Evolutionary conservation across 345 rosid genomes (phyloP).

Genomic region (Citrus sp.): DNA sequence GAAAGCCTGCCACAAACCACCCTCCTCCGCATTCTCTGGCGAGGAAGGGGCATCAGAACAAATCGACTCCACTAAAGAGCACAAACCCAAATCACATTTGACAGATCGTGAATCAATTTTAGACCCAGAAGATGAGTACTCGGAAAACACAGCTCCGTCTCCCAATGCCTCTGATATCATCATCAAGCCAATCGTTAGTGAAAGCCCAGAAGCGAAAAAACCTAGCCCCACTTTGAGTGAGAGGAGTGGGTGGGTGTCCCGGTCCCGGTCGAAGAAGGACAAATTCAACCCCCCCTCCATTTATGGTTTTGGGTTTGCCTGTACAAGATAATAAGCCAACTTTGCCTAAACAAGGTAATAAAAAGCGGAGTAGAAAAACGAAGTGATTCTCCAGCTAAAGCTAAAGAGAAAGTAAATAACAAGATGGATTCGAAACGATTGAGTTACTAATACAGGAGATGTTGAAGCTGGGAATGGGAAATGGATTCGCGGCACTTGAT

Average conservation of each 20-base stretch:
- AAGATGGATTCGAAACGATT: not conserved
- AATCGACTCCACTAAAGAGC: slow-evolving; percentile 10
- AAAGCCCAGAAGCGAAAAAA: slow-evolving; percentile 1
- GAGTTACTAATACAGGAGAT: slow-evolving; percentile 16
- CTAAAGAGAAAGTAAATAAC: too few species aligned
- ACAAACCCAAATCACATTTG: not conserved
- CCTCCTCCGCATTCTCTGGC: slow-evolving; percentile 32
- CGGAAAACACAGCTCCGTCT: slow-evolving; percentile 23
- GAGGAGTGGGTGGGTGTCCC: not conserved
- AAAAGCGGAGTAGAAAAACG: too few species aligned
- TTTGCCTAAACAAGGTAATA: too few species aligned
- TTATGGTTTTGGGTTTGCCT: slow-evolving; percentile 1
- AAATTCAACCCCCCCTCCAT: not conserved
- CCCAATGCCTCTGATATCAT: slow-evolving; percentile 22
- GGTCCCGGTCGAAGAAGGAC: slow-evolving; percentile 10
- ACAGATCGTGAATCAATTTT: slow-evolving; percentile 9
- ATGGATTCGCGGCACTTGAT: not conserved
- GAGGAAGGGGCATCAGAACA: slow-evolving; percentile 17
- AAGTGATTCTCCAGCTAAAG: too few species aligned
- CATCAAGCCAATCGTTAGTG: slow-evolving; percentile 19
- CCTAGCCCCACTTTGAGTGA: not conserved
- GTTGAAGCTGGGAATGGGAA: slow-evolving; percentile 7
- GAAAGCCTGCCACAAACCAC: slow-evolving; percentile 23
- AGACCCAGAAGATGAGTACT: slow-evolving; percentile 29
- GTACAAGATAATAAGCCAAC: too few species aligned